A percentile compares a stretch with the other conserved stretches of the same genome.
Evolutionary conservation across 2,329 filamentous ascomycete genomes (phyloP).

Genomic region (Penicillium griseofulvum): DNA sequence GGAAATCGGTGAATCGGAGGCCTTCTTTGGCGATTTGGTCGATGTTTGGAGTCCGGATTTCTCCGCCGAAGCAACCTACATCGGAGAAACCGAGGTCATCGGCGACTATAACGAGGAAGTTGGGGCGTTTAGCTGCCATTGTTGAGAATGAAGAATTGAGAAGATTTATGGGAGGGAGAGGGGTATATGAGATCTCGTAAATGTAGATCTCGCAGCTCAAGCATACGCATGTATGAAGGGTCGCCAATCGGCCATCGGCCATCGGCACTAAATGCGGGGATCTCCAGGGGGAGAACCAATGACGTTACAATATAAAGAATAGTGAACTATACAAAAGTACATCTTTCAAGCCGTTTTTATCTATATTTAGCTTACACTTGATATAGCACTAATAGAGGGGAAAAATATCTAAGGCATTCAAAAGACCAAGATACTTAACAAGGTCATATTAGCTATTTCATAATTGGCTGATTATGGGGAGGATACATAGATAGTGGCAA

Average conservation of each 20-base stretch:
- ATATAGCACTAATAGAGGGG: too few species aligned
- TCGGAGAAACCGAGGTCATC: constrained; percentile 63
- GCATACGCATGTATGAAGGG: not conserved
- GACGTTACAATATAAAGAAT: too few species aligned
- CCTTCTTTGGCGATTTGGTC: constrained; percentile 54
- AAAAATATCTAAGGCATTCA: too few species aligned
- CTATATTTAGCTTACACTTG: too few species aligned
- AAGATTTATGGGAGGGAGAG: not conserved
- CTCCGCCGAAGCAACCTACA: constrained; percentile 57
- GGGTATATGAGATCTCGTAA: not conserved
- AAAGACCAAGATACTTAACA: too few species aligned
- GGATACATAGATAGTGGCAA: too few species aligned
- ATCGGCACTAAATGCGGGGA: not conserved
- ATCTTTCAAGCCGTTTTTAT: too few species aligned
- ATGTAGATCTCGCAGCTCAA: not conserved
- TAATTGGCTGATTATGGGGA: too few species aligned
- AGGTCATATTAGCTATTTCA: too few species aligned
- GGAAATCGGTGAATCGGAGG: constrained; percentile 63
- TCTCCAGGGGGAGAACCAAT: not conserved
- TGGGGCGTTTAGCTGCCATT: constrained; percentile 49
- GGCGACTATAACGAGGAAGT: constrained; percentile 60
- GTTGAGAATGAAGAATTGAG: not conserved
- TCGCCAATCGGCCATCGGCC: constrained; percentile 20
- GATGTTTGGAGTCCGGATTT: constrained; percentile 61
- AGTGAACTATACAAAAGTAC: not conserved